Evolutionary conservation across 179 eudicot genomes (phyloP), one percentile per base, ranked within the genome.

Genomic region (Silene noctiflora): DNA sequence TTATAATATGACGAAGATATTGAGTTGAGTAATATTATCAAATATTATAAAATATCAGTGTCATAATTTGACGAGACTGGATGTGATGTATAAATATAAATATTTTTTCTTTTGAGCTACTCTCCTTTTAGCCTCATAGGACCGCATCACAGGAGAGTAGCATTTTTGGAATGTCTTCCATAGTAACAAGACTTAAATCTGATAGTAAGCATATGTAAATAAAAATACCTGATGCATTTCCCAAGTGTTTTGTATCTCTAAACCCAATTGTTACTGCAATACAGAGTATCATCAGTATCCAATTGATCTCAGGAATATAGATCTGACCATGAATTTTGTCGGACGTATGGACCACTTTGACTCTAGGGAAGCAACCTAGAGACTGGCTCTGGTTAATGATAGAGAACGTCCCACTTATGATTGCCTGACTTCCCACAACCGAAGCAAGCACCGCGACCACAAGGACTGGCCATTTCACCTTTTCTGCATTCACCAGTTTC

Each of bases 351-450:
- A 93, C 84, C 75, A 93, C 95, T 78, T 91, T 93, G 80, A 93
- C 98, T 76, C 97, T 83, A 8, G 98, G 98, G 67, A 93, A 93
- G 77, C 98, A 93, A 80, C 98, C 91, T 29, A 93, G 95, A 61
- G 97, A 93, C 71, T 91, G 93, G 76, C 97, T 90, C 79, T 93
- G 98, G 88, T 93, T 93, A 76, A 93, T 93, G 80, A 93, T 93
- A 29, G 98, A 93, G 85, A 93, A 93, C 22, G 98, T 93, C 66
- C 98, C 98, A 11, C 93, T 93, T 67, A 93, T 93, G 64, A 93
- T 93, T 19, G 98, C 97, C 85, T 93, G 98, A 73, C 98, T 90
- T 74, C 98, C 98, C 64, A 91, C 98, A n/a, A 91, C 98, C 17
- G 98, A 91, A 73, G 98, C 95, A 35, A 94, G 91, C 27, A 94